Evolutionary conservation across 2,329 filamentous ascomycete genomes (phyloP), one percentile per base, ranked within the genome.

Genomic region (Ramularia endophylla): DNA sequence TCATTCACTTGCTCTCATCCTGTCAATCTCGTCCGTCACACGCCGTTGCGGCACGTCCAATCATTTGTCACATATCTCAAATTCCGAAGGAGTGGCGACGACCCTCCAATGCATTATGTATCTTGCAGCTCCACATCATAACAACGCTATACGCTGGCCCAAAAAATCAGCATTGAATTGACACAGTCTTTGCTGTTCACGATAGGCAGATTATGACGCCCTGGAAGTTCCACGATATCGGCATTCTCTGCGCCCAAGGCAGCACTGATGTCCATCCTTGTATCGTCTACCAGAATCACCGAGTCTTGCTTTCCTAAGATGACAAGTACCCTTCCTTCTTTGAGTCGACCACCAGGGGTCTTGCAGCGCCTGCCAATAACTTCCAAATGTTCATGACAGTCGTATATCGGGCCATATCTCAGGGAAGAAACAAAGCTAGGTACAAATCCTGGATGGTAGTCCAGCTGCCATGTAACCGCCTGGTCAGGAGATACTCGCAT

Each of bases 391-490:
- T 70, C 68, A 41, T 79, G 72, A 49, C 83, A 75, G 9, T 74
- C 72, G 47, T 81, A 77, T 16, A 89, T 78, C 0, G 85, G 86
- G 2, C 80, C 81, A 54, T 83, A 65, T 15, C 80, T 73, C 51
- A 90, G 81, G 20, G 76, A 80, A 43, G 78, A 84, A 54, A 87
- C 74, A 55, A 88, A 88, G 0, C 84, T 76, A 2, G 70, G 68
- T 4, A 87, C 68, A 55, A 87, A 89, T 0, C 83, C 86, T 1
- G 61, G 56, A 58, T 90, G 83, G 19, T 74, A 57, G 27, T 71
- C 66, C 15, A 87, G 65, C 62, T 90, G 85, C 82, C 85, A 88
- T 33, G 68, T 64, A 36, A 87, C 78, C 0, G 83, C 75, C 3
- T 72, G 70, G 0, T 78, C 74, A 3, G 85, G 73, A 6, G 75